Conservation (phyloP, 169 alveolate genomes). For the Plasmodium vivax region DNA sequence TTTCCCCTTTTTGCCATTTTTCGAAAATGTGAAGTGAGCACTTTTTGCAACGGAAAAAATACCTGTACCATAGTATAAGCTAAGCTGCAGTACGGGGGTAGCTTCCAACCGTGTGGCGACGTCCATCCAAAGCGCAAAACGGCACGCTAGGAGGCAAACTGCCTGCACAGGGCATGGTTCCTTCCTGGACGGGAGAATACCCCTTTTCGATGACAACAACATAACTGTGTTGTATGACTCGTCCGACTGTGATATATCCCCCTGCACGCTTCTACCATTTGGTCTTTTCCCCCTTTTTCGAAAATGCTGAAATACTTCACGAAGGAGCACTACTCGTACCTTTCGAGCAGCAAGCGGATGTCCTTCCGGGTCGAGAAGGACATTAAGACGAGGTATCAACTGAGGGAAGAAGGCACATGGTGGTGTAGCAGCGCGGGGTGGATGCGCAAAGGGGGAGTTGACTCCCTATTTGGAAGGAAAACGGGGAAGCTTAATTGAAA, state of each 20-base stretch:
- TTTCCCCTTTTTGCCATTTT: background rate
- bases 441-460: background rate
- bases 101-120: background rate
- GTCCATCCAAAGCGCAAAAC: background rate
- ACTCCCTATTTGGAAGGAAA: too few species aligned
- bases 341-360: conserved; percentile 15
- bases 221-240: background rate
- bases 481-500: background rate
- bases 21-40: background rate
- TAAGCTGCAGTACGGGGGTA: background rate
- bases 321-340: conserved; percentile 30
- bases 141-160: background rate
- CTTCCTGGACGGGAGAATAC: background rate
- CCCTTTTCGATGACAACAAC: background rate
- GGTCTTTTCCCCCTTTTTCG: background rate
- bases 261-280: background rate
- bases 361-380: conserved; percentile 41
- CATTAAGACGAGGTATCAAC: conserved; percentile 58
- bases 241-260: background rate
- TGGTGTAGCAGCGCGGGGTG: background rate
- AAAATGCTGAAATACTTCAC: conserved; percentile 45
- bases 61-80: background rate
- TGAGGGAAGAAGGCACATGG: background rate
- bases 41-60: background rate
- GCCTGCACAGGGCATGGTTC: background rate